Evolutionary conservation across 257 asterid genomes (phyloP), one percentile per base, ranked within the genome.

Genomic region (Fraxinus quadrangulata): DNA sequence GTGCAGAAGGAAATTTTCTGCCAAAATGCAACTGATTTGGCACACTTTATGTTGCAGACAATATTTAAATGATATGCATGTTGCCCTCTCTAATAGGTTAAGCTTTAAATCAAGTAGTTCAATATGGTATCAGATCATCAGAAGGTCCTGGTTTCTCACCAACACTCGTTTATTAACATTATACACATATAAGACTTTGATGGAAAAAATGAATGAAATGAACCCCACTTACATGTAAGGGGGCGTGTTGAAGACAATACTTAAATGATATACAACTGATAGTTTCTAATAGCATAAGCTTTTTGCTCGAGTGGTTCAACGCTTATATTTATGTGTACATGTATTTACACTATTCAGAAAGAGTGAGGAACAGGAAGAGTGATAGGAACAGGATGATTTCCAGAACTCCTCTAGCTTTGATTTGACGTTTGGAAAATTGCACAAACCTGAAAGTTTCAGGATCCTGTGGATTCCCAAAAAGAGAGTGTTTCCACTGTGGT

Each of bases 401-500:
- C 63, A 72, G 76, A 70, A 34, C 31, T 63, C 76, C 5, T 75
- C 56, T 30, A 65, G 28, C 23, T 61, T 78, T 59, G 17, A 68
- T 75, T 42, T 66, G 56, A 75, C 21, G 36, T 36, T 40, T 40
- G 74, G 63, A 63, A 80, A 65, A 19, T 45, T 70, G 51, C 59
- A 79, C 63, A 65, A 85, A 92, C 97, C 97, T 95, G 88, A 88
- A 95, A 78, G 99, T 95, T 76, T 93, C 99, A 71, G 90, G 84
- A 83, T 93, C 99, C 87, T 87, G 93, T 19, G 99, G 98, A 88
- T 95, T 93, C 81, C 99, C 98, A 71, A 95, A 93, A 79, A 95
- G 92, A 79, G 99, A 95, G 85, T 91, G 91, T 78, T 91, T 93
- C 99, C 99, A 95, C 47, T 88, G 98, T 49, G 91, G 88, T 76